Percentiles rank a stretch among this genome's conserved stretches.
These are phyloP conservation scores for Earliella scabrosa DNA, from an alignment of 1,284 basidiomycete genomes.

Conservation along the genomic window DNA sequence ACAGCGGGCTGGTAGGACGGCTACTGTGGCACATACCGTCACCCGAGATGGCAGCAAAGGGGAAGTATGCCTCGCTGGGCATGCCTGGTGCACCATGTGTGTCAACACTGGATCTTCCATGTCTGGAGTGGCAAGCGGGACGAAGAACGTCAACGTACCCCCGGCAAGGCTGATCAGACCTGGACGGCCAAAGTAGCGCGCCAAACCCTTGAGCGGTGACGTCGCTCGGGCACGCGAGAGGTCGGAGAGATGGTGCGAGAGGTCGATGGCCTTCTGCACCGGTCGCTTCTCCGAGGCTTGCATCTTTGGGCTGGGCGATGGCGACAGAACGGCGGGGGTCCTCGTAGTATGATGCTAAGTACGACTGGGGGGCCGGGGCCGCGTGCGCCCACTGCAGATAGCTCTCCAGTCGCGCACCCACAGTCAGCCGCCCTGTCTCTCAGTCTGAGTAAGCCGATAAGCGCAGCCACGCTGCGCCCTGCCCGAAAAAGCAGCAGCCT, in stretches of 20 bases:
- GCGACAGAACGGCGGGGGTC: conserved; percentile 12
- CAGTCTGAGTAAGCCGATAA: too few relatives aligned
- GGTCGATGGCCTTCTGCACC: conserved; percentile 55
- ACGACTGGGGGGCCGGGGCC: too few relatives aligned
- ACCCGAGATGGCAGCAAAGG: conserved; percentile 59
- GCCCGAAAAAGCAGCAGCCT: too few relatives aligned
- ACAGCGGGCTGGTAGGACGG: conserved; percentile 39
- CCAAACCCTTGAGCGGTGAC: conserved; percentile 69
- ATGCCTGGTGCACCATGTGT: conserved; percentile 45
- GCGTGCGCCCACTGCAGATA: too few relatives aligned
- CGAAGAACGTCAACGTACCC: conserved; percentile 41
- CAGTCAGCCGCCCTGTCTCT: too few relatives aligned
- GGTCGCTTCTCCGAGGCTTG: conserved; percentile 37
- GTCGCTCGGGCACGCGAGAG: conserved; percentile 53
- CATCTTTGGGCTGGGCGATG: conserved; percentile 14
- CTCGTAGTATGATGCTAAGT: conserved; percentile 4
- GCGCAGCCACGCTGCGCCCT: too few relatives aligned
- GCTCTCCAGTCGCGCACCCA: too few relatives aligned
- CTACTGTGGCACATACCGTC: conserved; percentile 34
- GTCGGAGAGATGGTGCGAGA: conserved; percentile 62
- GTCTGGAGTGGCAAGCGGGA: not conserved
- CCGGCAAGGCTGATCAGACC: conserved; percentile 62
- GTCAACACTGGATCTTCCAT: not conserved
- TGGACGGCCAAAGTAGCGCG: conserved; percentile 55
- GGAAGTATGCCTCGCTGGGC: conserved; percentile 66